Conservation (phyloP, 225 moss, liverwort and hornwort genomes). For the Physcomitrium patens region DNA sequence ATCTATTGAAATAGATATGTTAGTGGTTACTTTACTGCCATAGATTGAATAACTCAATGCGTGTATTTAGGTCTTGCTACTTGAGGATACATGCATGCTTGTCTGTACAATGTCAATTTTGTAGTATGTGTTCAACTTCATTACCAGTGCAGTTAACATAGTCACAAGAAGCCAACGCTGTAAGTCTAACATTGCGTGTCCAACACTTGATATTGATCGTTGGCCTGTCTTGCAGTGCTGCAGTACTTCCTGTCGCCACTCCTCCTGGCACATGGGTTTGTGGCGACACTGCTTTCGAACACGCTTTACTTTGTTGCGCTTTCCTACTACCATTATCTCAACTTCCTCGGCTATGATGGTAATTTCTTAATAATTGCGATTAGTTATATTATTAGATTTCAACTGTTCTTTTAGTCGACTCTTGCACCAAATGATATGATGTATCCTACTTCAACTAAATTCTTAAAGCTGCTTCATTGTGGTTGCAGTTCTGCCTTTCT, state of each 20-base stretch:
- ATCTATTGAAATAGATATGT: constrained; percentile 6
- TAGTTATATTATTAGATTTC: background rate
- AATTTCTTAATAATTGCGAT: constrained; percentile 14
- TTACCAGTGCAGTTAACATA: background rate
- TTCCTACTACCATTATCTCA: constrained; percentile 96
- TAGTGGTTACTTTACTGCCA: background rate
- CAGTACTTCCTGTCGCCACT: constrained; percentile 96
- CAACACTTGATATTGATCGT: constrained; percentile 3
- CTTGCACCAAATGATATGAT: constrained; percentile 12
- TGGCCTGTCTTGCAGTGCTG: constrained; percentile 61
- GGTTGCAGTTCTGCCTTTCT: constrained; percentile 83
- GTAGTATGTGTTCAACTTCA: background rate
- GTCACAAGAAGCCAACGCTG: background rate
- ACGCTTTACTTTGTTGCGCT: constrained; percentile 77
- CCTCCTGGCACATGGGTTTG: constrained; percentile 83
- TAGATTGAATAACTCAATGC: background rate
- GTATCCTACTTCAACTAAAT: background rate
- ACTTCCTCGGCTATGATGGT: constrained; percentile 96
- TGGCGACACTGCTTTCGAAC: constrained; percentile 82
- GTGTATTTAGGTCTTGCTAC: background rate
- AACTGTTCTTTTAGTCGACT: background rate
- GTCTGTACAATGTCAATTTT: background rate
- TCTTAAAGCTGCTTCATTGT: constrained; percentile 22
- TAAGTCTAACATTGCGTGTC: background rate
- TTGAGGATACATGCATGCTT: background rate